Conservation (phyloP, 2,329 filamentous ascomycete genomes). For the Lasiodiplodia sp. region DNA sequence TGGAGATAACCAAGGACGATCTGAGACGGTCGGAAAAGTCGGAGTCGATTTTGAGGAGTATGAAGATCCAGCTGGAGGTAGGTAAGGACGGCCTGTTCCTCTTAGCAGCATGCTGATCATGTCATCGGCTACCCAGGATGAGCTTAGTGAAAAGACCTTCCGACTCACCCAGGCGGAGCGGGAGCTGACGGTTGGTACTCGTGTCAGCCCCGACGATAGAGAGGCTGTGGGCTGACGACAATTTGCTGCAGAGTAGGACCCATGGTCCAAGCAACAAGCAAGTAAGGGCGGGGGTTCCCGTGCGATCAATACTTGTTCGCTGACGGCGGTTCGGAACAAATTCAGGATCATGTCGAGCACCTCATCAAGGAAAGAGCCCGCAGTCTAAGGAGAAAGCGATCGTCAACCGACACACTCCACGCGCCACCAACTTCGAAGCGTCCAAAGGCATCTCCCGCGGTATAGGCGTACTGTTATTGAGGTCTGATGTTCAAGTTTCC, state of each 20-base stretch:
- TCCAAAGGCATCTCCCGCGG: neutral
- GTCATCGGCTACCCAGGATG: neutral
- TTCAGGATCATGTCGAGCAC: neutral
- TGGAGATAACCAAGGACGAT: neutral
- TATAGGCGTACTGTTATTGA: neutral
- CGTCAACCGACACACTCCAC: neutral
- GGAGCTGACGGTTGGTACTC: neutral
- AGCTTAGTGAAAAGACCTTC: neutral
- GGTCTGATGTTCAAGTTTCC: no score
- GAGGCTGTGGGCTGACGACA: neutral
- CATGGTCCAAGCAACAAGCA: neutral
- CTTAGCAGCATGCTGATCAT: neutral
- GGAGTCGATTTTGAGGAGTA: neutral
- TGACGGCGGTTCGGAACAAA: neutral
- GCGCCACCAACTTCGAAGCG: neutral
- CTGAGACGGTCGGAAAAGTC: neutral
- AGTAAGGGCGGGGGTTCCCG: neutral
- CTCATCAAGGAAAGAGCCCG: neutral
- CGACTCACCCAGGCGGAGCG: neutral
- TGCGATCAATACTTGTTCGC: neutral
- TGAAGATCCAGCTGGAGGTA: conserved; percentile 6
- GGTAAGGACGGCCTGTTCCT: no score
- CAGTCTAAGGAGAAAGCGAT: neutral
- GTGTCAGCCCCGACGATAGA: neutral
- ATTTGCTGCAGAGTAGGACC: neutral